phyloP scores from a whole-genome alignment of 2,329 filamentous ascomycete genomes.

The Fusarium pseudograminearum region DNA sequence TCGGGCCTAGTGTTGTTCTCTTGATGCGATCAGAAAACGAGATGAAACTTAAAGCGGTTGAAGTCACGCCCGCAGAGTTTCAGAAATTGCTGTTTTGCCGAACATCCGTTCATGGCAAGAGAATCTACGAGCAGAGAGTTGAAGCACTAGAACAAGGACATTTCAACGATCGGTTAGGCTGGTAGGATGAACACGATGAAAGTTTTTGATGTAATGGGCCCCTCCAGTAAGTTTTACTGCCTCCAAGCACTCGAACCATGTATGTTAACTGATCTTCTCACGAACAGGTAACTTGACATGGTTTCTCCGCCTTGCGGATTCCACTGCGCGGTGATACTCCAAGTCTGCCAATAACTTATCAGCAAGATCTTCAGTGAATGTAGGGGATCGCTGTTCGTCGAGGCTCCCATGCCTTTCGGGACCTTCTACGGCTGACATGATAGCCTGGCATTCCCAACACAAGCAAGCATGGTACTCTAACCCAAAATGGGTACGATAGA shows the following conservation, averaged over 20 bases:
- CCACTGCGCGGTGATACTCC: conserved; percentile 30
- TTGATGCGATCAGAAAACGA: conserved; percentile 29
- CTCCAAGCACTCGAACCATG: neutral
- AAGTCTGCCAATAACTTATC: conserved; percentile 14
- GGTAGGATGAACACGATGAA: neutral
- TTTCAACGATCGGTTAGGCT: conserved; percentile 30
- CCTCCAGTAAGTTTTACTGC: too few relatives aligned
- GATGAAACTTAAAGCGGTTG: conserved; percentile 30
- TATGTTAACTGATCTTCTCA: neutral
- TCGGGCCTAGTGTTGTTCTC: conserved; percentile 33
- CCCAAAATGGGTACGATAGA: conserved; percentile 39
- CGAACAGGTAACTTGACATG: conserved; percentile 23
- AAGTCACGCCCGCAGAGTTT: conserved; percentile 29
- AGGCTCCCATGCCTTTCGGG: conserved; percentile 9
- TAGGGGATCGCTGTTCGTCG: neutral
- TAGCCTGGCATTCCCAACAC: conserved; percentile 42
- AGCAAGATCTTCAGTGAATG: conserved; percentile 1
- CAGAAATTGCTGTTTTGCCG: conserved; percentile 39
- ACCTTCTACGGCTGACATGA: conserved; percentile 32
- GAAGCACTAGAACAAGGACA: conserved; percentile 26
- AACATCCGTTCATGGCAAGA: conserved; percentile 32
- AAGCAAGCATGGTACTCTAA: conserved; percentile 32
- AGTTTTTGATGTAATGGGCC: neutral
- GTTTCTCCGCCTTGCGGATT: conserved; percentile 33
- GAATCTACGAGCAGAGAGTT: conserved; percentile 32